phyloP scores from a whole-genome alignment of 2,329 filamentous ascomycete species.

The Meredithiella fracta region DNA sequence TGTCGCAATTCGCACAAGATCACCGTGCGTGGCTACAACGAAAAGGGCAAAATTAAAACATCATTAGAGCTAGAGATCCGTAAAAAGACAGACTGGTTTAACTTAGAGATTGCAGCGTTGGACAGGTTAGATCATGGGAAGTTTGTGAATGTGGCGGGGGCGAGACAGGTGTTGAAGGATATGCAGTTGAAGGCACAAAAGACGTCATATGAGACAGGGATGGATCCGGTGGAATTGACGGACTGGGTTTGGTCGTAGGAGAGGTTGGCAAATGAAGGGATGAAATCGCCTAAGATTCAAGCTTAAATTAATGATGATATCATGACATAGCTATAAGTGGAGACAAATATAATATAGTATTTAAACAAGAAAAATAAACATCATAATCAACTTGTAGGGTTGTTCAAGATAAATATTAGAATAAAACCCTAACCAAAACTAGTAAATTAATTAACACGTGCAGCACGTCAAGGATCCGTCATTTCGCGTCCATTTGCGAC shows the following conservation, averaged over 20 bases:
- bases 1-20: conserved; percentile 50
- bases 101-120: conserved; percentile 59
- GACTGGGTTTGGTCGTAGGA: conserved; percentile 46
- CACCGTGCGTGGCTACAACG: conserved; percentile 62
- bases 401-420: not conserved
- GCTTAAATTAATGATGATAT: not conserved
- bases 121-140: conserved; percentile 38
- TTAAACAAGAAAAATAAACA: not conserved
- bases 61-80: conserved; percentile 63
- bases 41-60: conserved; percentile 75
- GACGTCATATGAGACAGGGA: conserved; percentile 51
- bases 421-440: not conserved
- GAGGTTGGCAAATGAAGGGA: not conserved
- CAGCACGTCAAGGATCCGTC: not conserved
- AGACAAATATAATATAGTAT: not conserved
- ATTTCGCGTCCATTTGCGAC: not conserved
- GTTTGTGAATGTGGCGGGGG: conserved; percentile 46
- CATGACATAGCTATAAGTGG: not conserved
- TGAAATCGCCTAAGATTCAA: not conserved
- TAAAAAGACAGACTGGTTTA: conserved; percentile 63
- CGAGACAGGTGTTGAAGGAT: conserved; percentile 47
- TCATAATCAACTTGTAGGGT: not conserved
- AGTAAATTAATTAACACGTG: not conserved
- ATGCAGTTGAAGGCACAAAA: conserved; percentile 46
- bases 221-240: conserved; percentile 50